Evolutionary conservation across 2,329 filamentous ascomycete genomes (phyloP).

Genomic region (Pseudogymnoascus pannorum): DNA sequence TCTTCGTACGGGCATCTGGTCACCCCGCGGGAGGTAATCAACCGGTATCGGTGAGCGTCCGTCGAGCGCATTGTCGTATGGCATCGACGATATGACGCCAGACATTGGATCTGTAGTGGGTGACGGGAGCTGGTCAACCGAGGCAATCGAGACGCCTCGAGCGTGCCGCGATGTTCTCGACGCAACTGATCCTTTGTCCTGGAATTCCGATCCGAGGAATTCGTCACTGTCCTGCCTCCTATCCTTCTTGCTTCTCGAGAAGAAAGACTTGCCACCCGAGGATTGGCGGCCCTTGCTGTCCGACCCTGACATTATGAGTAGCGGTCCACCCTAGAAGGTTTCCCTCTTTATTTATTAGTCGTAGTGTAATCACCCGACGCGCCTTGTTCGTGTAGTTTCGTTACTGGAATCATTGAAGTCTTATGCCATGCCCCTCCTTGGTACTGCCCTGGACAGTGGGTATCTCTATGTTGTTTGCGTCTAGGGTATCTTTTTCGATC

Average conservation of each 20-base stretch:
- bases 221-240: conserved; percentile 56
- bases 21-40: conserved; percentile 63
- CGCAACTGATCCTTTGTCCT: conserved; percentile 54
- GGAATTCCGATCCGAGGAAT: conserved; percentile 47
- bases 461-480: neutral
- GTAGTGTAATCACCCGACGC: neutral
- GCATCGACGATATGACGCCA: conserved; percentile 79
- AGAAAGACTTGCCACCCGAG: conserved; percentile 71
- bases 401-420: neutral
- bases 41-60: conserved; percentile 62
- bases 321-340: neutral
- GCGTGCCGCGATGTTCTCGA: conserved; percentile 70
- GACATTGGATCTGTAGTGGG: conserved; percentile 58
- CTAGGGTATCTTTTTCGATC: neutral
- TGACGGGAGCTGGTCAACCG: conserved; percentile 59
- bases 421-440: neutral
- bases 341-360: neutral
- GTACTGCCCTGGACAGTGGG: neutral
- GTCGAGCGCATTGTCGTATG: conserved; percentile 68
- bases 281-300: conserved; percentile 72
- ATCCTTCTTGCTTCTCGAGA: conserved; percentile 83
- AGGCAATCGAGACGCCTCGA: conserved; percentile 64
- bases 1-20: conserved; percentile 55
- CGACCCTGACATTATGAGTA: conserved; percentile 50
- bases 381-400: neutral